Evolutionary conservation across 2,329 filamentous ascomycete genomes (phyloP).

Genomic region (Elsinoe ampelina): DNA sequence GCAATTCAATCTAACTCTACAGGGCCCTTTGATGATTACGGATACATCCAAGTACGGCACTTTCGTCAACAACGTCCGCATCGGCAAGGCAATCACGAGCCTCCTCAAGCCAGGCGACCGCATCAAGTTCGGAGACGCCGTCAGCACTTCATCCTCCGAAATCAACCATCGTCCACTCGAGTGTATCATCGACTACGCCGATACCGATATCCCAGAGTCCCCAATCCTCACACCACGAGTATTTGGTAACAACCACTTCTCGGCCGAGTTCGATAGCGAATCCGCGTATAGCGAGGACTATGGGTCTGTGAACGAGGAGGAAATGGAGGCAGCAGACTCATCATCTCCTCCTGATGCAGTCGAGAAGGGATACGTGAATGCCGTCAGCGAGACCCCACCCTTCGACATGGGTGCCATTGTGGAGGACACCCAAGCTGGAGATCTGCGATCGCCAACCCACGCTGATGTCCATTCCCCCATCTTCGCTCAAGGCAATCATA

Average conservation of each 20-base stretch:
- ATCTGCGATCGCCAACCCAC: no score
- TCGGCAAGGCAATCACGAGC: slow-evolving; percentile 18
- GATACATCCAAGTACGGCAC: slow-evolving; percentile 30
- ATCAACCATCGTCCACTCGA: background rate
- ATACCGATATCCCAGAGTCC: background rate
- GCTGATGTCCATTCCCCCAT: no score
- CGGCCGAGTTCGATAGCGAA: background rate
- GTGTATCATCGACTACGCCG: background rate
- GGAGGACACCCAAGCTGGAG: no score
- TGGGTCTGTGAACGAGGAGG: slow-evolving; percentile 1
- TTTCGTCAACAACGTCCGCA: slow-evolving; percentile 24
- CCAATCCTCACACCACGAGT: background rate
- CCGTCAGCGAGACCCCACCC: no score
- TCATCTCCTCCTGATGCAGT: background rate
- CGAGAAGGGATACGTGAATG: background rate
- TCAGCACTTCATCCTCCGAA: slow-evolving; percentile 12
- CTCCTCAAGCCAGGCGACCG: slow-evolving; percentile 22
- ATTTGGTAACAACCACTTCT: background rate
- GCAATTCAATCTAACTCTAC: slow-evolving; percentile 2
- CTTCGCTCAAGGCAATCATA: background rate
- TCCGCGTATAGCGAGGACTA: slow-evolving; percentile 5
- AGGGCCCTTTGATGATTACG: slow-evolving; percentile 22
- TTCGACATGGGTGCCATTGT: no score
- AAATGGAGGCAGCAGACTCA: background rate
- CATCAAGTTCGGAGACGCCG: slow-evolving; percentile 25